Evolutionary conservation across 2,329 filamentous ascomycete species (phyloP).

Genomic region (Curvularia spicifera): DNA sequence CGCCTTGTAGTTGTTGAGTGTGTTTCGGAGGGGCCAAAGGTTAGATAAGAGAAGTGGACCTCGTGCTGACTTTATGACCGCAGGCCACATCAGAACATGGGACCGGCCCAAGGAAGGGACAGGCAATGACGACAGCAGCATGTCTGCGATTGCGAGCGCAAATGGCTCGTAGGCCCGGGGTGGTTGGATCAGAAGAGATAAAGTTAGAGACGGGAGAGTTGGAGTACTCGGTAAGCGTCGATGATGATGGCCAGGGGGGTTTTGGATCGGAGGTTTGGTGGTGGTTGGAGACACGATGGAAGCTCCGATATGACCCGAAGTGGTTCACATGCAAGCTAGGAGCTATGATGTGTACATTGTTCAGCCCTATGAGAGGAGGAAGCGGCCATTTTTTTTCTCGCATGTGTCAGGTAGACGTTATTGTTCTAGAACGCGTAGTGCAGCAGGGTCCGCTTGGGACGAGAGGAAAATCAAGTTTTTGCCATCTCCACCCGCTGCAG

Average conservation of each 20-base stretch:
- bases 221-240: not conserved
- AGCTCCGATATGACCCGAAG: constrained; percentile 23
- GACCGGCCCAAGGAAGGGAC: constrained; percentile 64
- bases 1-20: constrained; percentile 24
- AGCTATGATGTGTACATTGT: constrained; percentile 6
- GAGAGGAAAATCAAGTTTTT: constrained; percentile 16
- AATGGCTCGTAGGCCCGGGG: constrained; percentile 15
- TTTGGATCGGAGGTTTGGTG: constrained; percentile 7
- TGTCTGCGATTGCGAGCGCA: constrained; percentile 34
- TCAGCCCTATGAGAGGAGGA: constrained; percentile 29
- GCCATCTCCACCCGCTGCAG: constrained; percentile 15
- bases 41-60: constrained; percentile 32
- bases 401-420: constrained; percentile 2
- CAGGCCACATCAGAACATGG: constrained; percentile 79
- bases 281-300: not conserved
- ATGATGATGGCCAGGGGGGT: not conserved
- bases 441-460: not conserved
- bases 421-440: constrained; percentile 12
- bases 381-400: constrained; percentile 2
- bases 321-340: constrained; percentile 17
- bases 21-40: constrained; percentile 10
- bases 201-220: not conserved
- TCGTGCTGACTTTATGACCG: constrained; percentile 19
- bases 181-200: constrained; percentile 1
- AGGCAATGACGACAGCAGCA: constrained; percentile 42